Evolutionary conservation across 1,284 basidiomycete genomes (phyloP), one percentile per base, ranked within the genome.

Genomic region (Boletus sp.): DNA sequence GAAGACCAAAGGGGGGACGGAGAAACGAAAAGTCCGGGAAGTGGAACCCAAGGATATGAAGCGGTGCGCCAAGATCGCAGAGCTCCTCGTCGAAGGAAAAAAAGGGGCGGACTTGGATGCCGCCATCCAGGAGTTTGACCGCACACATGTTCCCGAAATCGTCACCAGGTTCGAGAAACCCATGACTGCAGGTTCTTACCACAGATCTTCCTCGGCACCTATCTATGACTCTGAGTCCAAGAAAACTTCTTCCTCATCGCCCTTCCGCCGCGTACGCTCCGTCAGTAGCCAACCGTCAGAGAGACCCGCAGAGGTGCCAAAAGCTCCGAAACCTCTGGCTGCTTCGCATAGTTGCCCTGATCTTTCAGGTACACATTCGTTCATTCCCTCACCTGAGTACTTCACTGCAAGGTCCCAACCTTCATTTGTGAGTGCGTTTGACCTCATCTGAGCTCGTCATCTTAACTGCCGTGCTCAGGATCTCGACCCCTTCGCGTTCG

Each of bases 31-130:
- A 58, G 77, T 83, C 32, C 69, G 81, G 41, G 81, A 84, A 60
- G 80, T 84, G 5, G 82, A 80, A 27, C 82, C 78, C 2, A 83
- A 84, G 64, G 84, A 88, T 58, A 63, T 77, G 55, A 81, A 77
- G 65, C 81, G 85, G 2, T 87, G 83, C 63, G 76, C 74, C 34
- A 84, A 82, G 70, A 88, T 91, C 44, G 88, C 88, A n/a, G 78
- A 85, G 65, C 71, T 91, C 0, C 72, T 91, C 30, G 78, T 84
- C 41, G 75, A 80, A 55, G 88, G 88, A 16, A 84, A 83, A 67
- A 86, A 81, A 57, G 88, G 85, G 3, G 69, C 70, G 22, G 82
- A 80, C 53, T 76, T 91, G 44, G 80, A 86, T 56, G 73, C 67
- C 13, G 86, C 82, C 14, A 81, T 91, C 57, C 75, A 80, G 58